phyloP scores from a whole-genome alignment of 1,284 basidiomycete species.

The Cryptococcus neoformans region DNA sequence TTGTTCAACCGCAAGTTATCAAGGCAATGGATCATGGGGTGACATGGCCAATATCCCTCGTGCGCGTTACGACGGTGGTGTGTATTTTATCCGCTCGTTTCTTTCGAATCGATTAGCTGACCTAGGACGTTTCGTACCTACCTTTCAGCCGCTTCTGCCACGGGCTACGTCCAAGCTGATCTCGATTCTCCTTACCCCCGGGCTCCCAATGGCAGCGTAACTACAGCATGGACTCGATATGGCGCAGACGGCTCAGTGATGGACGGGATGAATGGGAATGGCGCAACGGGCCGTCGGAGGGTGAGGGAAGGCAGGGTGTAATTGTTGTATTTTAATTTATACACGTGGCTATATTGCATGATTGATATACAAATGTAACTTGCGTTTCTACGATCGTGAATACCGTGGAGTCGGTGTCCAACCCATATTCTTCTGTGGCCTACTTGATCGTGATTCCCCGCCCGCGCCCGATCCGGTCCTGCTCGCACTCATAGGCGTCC shows the following conservation, averaged over 20 bases:
- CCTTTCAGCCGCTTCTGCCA: slow-evolving; percentile 10
- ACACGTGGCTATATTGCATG: too few relatives aligned
- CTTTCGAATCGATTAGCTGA: background rate
- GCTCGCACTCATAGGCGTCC: slow-evolving; percentile 30
- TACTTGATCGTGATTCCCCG: slow-evolving; percentile 50
- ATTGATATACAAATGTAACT: too few relatives aligned
- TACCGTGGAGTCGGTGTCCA: slow-evolving; percentile 73
- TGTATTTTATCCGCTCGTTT: slow-evolving; percentile 9
- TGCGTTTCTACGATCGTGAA: slow-evolving; percentile 1
- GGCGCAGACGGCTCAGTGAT: slow-evolving; percentile 16
- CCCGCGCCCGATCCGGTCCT: slow-evolving; percentile 54
- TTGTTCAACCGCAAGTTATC: slow-evolving; percentile 1
- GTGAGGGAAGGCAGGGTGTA: slow-evolving; percentile 25
- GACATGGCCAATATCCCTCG: slow-evolving; percentile 13
- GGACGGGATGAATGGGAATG: background rate
- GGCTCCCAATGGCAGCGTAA: slow-evolving; percentile 11
- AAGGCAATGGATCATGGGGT: slow-evolving; percentile 19
- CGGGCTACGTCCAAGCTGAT: slow-evolving; percentile 28
- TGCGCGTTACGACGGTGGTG: slow-evolving; percentile 39
- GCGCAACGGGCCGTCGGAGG: slow-evolving; percentile 15
- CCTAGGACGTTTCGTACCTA: background rate
- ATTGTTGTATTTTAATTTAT: background rate
- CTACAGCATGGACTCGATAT: slow-evolving; percentile 24
- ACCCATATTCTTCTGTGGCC: slow-evolving; percentile 59
- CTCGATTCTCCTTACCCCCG: slow-evolving; percentile 35